Evolutionary conservation across 1,139 yeast genomes (phyloP).

Genomic region (Geotrichum armillariae): DNA sequence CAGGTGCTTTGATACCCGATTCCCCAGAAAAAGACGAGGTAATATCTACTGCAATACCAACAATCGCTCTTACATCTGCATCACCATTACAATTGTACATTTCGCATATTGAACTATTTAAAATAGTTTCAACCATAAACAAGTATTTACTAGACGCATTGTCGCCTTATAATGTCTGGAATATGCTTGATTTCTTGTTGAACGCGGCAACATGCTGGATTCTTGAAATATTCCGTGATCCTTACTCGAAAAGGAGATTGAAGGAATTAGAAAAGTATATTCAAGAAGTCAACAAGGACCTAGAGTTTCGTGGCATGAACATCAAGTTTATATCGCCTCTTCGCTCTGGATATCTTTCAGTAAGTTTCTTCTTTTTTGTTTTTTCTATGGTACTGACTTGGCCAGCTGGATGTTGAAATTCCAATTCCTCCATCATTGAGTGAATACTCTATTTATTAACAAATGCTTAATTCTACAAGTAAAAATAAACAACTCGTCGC

Average conservation of each 20-base stretch:
- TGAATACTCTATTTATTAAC: conserved; percentile 10
- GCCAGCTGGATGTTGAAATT: conserved; percentile 24
- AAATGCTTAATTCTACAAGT: background rate
- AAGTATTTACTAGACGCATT: conserved; percentile 44
- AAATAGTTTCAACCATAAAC: conserved; percentile 52
- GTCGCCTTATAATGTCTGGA: conserved; percentile 41
- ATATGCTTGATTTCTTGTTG: conserved; percentile 45
- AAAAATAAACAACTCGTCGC: conserved; percentile 5
- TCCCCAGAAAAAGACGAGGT: background rate
- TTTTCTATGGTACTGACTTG: background rate
- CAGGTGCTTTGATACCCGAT: conserved; percentile 50
- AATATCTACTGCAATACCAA: background rate
- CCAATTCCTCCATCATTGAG: conserved; percentile 17
- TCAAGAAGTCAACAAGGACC: conserved; percentile 42
- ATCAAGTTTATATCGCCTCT: conserved; percentile 54
- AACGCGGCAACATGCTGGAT: conserved; percentile 13
- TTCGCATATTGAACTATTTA: conserved; percentile 41
- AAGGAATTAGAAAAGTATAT: conserved; percentile 50
- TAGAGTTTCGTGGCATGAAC: conserved; percentile 31
- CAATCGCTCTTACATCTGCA: conserved; percentile 4
- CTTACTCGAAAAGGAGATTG: conserved; percentile 38
- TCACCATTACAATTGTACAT: conserved; percentile 55
- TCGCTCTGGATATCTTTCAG: conserved; percentile 61
- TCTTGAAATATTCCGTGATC: conserved; percentile 10
- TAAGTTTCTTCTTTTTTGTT: conserved; percentile 37